Base-by-base conservation (phyloP, 75 land plant genomes). In the Azolla pinnata region DNA sequence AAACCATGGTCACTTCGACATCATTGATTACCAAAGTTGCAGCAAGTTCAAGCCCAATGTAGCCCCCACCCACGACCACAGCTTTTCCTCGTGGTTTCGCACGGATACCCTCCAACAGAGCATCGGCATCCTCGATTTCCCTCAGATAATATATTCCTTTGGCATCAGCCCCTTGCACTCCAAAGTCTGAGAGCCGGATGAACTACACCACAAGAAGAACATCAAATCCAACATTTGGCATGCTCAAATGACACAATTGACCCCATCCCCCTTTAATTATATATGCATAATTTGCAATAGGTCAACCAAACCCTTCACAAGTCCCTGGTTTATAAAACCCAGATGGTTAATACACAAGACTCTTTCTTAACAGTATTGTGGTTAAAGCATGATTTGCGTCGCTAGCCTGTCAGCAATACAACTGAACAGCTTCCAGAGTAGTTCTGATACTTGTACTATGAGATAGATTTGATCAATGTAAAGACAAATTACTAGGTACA, bases 41-140 rank as follows among this genome's bases (percentile, higher is more conserved):
- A 67, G 85, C 76, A 45, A 93, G 74, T 67, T 93, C 98, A 75
- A 93, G 78, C 42, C 98, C 98, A 76, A 93, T 93, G 62, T 93
- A 93, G 29, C 98, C 98, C 56, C 97, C 97, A 53, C 98, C 98
- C 72, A 86, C 97, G 64, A 88, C 60, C 42, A 89, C 85, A 45
- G 83, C 87, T 66, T 78, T 78, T 19, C 90, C 98, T 53, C 69
- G 63, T 62, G 80, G 80, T 69, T 83, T 80, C 46, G 81, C 63
- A 33, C 83, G 62, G 30, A 93, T 77, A 16, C 79, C 90, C 56
- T 78, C 84, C 0, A 81, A 53, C 64, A 93, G 81, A 25, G 77
- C 63, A 71, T 88, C 98, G 58, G 98, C 98, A 71, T 93, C 98
- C 64, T 72, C 79, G 45, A 93, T 81, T 57, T 93, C 90, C 72